Evolutionary conservation across 1,284 basidiomycete species (phyloP).

Genomic region (Apiotrichum akiyoshidainum): DNA sequence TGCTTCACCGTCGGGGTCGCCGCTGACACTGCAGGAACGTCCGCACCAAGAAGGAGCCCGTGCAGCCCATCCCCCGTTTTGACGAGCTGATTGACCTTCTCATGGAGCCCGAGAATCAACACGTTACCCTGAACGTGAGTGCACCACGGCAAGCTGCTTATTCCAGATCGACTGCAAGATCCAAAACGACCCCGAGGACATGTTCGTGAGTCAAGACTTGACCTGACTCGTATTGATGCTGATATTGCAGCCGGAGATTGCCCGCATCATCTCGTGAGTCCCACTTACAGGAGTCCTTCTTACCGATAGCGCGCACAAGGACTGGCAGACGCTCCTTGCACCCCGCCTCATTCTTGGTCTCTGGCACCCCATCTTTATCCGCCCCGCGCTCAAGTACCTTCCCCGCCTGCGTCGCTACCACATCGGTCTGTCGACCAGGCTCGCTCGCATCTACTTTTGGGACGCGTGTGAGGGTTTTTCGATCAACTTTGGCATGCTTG

Average conservation of each 20-base stretch:
- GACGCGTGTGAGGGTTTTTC: constrained; percentile 84
- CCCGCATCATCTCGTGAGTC: constrained; percentile 61
- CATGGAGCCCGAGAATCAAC: constrained; percentile 61
- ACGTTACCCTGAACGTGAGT: constrained; percentile 74
- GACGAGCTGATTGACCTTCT: constrained; percentile 74
- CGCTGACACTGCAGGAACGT: constrained; percentile 55
- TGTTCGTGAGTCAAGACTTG: constrained; percentile 59
- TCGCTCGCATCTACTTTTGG: constrained; percentile 90
- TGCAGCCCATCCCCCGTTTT: constrained; percentile 84
- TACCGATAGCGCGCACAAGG: constrained; percentile 55
- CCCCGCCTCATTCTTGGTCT: constrained; percentile 81
- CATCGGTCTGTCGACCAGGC: constrained; percentile 68
- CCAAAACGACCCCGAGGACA: constrained; percentile 81
- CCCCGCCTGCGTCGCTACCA: constrained; percentile 75
- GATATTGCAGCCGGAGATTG: constrained; percentile 63
- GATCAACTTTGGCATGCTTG: constrained; percentile 72
- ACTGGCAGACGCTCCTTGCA: constrained; percentile 76
- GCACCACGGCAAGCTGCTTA: constrained; percentile 1
- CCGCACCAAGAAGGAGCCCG: constrained; percentile 76
- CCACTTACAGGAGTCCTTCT: neutral
- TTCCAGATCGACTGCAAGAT: constrained; percentile 79
- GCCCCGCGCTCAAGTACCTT: constrained; percentile 68
- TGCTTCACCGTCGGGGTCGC: too few relatives aligned
- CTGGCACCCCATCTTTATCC: constrained; percentile 91
- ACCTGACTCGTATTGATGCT: neutral